phyloP scores from a whole-genome alignment of 352 stramenopile genomes.

The Phytophthora macrochlamydospora region DNA sequence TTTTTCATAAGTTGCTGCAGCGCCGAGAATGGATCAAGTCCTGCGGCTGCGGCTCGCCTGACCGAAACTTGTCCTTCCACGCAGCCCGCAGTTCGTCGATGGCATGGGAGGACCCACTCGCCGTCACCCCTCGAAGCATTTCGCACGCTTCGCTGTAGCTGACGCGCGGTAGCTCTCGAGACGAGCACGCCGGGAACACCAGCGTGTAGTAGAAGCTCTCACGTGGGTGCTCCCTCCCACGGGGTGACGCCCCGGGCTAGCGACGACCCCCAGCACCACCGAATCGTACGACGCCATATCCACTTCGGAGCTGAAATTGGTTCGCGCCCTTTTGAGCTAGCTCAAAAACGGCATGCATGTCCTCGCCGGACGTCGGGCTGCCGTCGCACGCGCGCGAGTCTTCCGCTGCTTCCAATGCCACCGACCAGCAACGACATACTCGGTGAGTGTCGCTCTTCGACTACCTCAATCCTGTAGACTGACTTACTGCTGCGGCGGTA shows the following conservation, averaged over 20 bases:
- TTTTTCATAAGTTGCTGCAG: conserved; percentile 75
- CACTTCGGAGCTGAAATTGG: background rate
- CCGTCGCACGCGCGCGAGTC: conserved; percentile 38
- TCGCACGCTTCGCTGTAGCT: conserved; percentile 51
- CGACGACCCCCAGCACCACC: conserved; percentile 38
- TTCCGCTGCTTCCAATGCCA: background rate
- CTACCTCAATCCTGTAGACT: background rate
- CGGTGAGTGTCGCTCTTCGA: conserved; percentile 23
- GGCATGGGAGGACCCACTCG: conserved; percentile 42
- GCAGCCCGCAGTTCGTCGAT: conserved; percentile 55
- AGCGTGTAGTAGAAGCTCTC: conserved; percentile 76
- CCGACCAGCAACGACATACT: conserved; percentile 7
- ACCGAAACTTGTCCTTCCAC: conserved; percentile 78
- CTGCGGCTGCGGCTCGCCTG: conserved; percentile 35
- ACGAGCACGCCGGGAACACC: conserved; percentile 44
- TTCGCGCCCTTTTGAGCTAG: background rate
- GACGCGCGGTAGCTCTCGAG: conserved; percentile 38
- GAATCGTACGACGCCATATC: conserved; percentile 47
- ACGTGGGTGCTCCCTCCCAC: conserved; percentile 28
- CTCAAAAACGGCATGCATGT: conserved; percentile 44
- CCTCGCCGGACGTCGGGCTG: conserved; percentile 29
- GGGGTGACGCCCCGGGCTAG: conserved; percentile 56
- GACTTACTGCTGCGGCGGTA: conserved; percentile 4
- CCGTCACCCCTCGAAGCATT: conserved; percentile 57
- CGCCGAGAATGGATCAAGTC: conserved; percentile 58